Conservation (phyloP, 2,329 filamentous ascomycete genomes). For the Rutstroemia sydowiana region DNA sequence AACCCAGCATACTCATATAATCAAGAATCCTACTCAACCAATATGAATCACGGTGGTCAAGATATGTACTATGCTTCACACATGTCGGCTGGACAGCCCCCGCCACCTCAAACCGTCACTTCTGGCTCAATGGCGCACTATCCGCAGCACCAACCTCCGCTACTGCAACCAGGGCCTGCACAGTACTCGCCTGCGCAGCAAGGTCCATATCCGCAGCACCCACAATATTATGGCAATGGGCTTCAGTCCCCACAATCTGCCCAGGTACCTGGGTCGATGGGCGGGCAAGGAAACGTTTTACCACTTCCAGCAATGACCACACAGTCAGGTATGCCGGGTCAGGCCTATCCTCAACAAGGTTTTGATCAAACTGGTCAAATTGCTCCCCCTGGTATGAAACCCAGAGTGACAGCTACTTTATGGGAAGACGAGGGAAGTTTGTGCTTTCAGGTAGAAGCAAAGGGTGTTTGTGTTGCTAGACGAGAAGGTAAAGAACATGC, state of each 20-base stretch:
- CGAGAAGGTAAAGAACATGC: constrained; percentile 71
- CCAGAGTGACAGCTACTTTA: constrained; percentile 86
- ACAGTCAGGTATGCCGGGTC: constrained; percentile 40
- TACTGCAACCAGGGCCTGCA: constrained; percentile 64
- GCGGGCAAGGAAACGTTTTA: constrained; percentile 56
- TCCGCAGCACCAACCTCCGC: constrained; percentile 63
- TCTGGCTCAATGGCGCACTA: constrained; percentile 70
- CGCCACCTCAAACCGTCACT: constrained; percentile 68
- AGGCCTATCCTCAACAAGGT: constrained; percentile 41
- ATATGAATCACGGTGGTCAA: constrained; percentile 75
- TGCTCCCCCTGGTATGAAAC: constrained; percentile 90
- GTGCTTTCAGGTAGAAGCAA: constrained; percentile 95
- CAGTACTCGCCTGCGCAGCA: constrained; percentile 54
- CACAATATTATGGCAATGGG: constrained; percentile 69
- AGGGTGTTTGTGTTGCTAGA: constrained; percentile 90
- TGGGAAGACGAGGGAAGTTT: constrained; percentile 98
- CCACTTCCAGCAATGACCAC: constrained; percentile 51
- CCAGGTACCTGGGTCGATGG: constrained; percentile 64
- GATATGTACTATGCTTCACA: constrained; percentile 84
- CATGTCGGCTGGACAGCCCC: constrained; percentile 69
- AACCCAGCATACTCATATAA: constrained; percentile 36
- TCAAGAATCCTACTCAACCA: constrained; percentile 35
- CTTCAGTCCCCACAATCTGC: constrained; percentile 71
- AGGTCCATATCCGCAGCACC: constrained; percentile 56
- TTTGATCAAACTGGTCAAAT: constrained; percentile 87